Percentiles rank a stretch among this genome's conserved stretches.
Conservation (phyloP, 2,329 filamentous ascomycete genomes). For the Diaporthe vexans region DNA sequence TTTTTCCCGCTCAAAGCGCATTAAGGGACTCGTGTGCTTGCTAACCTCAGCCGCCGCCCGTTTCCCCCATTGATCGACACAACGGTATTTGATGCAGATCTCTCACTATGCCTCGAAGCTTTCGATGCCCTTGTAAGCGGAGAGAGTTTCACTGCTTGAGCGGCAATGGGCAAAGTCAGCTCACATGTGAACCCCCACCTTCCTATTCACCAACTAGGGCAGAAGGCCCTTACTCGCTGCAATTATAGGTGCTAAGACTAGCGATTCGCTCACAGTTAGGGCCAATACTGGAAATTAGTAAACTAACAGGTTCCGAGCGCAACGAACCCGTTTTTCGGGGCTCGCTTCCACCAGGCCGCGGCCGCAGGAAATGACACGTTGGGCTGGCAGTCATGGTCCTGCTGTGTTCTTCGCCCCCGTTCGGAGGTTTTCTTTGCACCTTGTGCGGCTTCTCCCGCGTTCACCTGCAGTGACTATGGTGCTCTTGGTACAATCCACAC, state of each 20-base stretch:
- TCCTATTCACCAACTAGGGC: neutral
- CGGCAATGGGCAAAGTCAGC: neutral
- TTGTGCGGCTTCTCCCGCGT: slow-evolving; percentile 33
- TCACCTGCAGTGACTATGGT: slow-evolving; percentile 8
- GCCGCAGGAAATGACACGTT: neutral
- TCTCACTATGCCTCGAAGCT: slow-evolving; percentile 10
- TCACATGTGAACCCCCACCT: slow-evolving; percentile 21
- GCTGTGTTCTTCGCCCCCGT: slow-evolving; percentile 8
- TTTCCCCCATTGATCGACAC: slow-evolving; percentile 13
- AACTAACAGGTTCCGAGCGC: slow-evolving; percentile 30
- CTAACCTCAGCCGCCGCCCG: slow-evolving; percentile 20
- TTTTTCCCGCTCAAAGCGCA: slow-evolving; percentile 20
- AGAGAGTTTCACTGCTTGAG: slow-evolving; percentile 4
- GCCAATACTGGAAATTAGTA: slow-evolving; percentile 9
- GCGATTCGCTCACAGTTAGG: slow-evolving; percentile 18
- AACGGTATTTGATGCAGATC: slow-evolving; percentile 29
- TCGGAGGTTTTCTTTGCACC: slow-evolving; percentile 19
- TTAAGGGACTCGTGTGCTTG: slow-evolving; percentile 11
- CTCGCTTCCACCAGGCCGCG: slow-evolving; percentile 15
- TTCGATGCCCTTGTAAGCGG: neutral
- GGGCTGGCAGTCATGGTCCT: slow-evolving; percentile 15
- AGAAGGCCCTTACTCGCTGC: slow-evolving; percentile 3
- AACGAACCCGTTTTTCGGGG: slow-evolving; percentile 19
- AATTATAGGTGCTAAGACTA: slow-evolving; percentile 10
- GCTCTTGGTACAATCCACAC: neutral